Evolutionary conservation across 2,329 filamentous ascomycete genomes (phyloP), one percentile per base, ranked within the genome.

Genomic region (Annulohypoxylon truncatum): DNA sequence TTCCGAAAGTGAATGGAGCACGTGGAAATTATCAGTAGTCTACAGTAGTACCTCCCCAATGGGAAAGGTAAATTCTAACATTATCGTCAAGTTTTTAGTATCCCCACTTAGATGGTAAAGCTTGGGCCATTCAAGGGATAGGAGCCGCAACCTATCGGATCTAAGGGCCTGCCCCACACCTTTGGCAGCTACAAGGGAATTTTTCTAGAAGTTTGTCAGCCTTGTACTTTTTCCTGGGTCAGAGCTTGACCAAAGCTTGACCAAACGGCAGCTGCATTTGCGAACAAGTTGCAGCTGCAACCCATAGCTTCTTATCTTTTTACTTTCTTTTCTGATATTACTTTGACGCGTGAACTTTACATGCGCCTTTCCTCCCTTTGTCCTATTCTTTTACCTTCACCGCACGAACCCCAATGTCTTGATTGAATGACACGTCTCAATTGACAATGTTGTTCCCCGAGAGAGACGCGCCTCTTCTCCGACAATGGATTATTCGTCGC

Each of bases 401-500:
- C 12, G 18, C 47, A 48, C 44, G 24, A 12, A 28, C 12, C n/a
- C 51, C 28, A 48, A 64, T 67, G 60, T 24, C 10, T 18, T 54
- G 31, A 61, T 50, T 24, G n/a, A 20, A 26, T n/a, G 8, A 24
- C 42, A 46, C 51, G 20, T n/a, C 51, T 53, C 51, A 53, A 53
- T 53, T 53, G 35, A 80, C 72, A 59, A 90, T 90, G 88, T 75
- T 90, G 71, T 90, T 90, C 73, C 78, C 84, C 46, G 88, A 90
- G 74, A 84, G 85, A 72, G 87, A 91, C 77, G 82, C 84, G 77
- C 81, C 85, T 59, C 80, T 86, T 66, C 83, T 96, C 58, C 94
- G 93, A 82, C 83, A 85, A 64, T 95, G 92, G 92, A 89, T 94
- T 67, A 88, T 94, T 67, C 90, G 90, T 79, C 87, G 91, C 68